Evolutionary conservation across 257 asterid species (phyloP), one percentile per base, ranked within the genome.

Genomic region (Ligustrum vulgare): DNA sequence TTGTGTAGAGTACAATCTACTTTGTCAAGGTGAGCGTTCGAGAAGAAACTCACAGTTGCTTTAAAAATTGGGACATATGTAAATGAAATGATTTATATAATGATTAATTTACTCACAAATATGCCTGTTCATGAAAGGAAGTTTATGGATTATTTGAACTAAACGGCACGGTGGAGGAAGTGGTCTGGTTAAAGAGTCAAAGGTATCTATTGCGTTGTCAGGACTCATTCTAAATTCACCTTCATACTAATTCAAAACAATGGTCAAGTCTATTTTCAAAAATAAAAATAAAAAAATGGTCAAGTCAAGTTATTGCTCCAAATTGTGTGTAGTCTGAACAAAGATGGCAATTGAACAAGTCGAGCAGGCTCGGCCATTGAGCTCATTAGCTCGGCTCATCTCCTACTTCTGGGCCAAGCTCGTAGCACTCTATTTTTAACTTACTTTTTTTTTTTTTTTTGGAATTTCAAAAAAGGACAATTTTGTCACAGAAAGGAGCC

Each of bases 151-250:
- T 77, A 36, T 68, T 73, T 81, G 75, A 41, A 62, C 77, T 72
- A 71, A 32, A 76, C 80, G 85, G 82, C 85, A 81, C 77, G 70
- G 43, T 75, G 35, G 33, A 47, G 66, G 66, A 18, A 75, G 72
- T 70, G 70, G 63, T 64, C 64, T 69, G 39, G 20, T 63, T 62
- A 22, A 72, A 64, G 72, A 71, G 79, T 80, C 81, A 70, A 7
- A 68, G 1, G 11, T 63, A 62, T 34, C 2, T 74, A 10, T 58
- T 22, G 9, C 9, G 4, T n/a, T 31, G 47, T 49, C n/a, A n/a
- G 70, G 64, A n/a, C 60, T 10, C 16, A 58, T n/a, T 74, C 43
- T n/a, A 20, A 60, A 56, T 5, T 13, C 22, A 33, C 20, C 10
- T 18, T 33, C 45, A 67, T 67, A 34, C 3, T 36, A 8, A 18